These are phyloP conservation scores for Auxenochlorella pyrenoidosa DNA, from an alignment of 139 green algal species.

Conservation along the genomic window DNA sequence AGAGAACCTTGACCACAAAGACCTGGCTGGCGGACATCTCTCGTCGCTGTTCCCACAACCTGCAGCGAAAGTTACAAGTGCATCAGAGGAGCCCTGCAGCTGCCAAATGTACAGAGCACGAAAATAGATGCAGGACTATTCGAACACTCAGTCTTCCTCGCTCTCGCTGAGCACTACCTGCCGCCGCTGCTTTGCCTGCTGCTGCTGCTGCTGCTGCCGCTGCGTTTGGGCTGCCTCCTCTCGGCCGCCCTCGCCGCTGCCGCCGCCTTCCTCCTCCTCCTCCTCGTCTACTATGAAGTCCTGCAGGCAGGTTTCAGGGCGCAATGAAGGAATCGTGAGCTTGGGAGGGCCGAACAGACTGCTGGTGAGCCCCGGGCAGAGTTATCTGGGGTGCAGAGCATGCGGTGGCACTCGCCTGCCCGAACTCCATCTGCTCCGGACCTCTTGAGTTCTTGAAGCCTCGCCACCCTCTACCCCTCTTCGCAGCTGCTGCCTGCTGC, in stretches of 20 bases:
- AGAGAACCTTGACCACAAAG: not conserved
- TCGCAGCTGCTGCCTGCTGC: no score
- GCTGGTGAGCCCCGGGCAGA: no score
- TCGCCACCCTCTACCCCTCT: not conserved
- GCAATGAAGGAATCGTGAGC: not conserved
- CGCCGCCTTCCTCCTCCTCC: conserved; percentile 19
- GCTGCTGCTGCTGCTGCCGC: conserved; percentile 8
- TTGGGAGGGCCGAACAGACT: no score
- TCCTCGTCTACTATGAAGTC: conserved; percentile 48
- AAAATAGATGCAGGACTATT: no score
- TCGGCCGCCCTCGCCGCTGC: not conserved
- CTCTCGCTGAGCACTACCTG: conserved; percentile 49
- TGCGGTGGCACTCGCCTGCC: no score
- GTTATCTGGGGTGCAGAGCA: no score
- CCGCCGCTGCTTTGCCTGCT: conserved; percentile 27
- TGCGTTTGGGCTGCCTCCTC: not conserved
- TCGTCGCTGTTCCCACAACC: no score
- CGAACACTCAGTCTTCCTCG: conserved; percentile 31
- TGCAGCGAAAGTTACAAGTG: no score
- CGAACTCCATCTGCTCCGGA: no score
- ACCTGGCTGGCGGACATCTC: no score
- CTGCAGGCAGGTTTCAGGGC: not conserved
- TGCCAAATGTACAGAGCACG: not conserved
- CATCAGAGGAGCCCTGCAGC: not conserved
- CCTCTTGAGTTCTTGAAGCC: not conserved